Evolutionary conservation across 352 stramenopile species (phyloP).

Genomic region (Pythium apleroticum): DNA sequence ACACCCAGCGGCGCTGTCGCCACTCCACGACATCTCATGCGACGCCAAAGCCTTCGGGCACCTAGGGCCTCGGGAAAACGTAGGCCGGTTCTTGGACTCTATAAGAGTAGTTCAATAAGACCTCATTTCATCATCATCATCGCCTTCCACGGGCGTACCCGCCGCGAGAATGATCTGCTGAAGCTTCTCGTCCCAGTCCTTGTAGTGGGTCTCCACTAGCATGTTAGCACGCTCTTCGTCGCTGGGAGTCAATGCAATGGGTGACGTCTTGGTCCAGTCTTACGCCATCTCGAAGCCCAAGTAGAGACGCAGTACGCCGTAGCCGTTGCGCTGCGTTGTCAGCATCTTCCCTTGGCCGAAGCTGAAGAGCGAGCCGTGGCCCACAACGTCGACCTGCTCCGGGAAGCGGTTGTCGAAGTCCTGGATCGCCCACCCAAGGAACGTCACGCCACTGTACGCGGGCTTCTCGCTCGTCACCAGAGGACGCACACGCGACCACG

Average conservation of each 20-base stretch:
- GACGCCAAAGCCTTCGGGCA: too few relatives aligned
- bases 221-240: constrained; percentile 9
- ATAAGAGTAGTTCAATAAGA: too few relatives aligned
- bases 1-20: too few relatives aligned
- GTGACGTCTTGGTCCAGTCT: constrained; percentile 9
- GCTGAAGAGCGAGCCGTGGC: constrained; percentile 19
- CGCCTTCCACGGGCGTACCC: not conserved
- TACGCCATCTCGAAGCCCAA: constrained; percentile 14
- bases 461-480: constrained; percentile 10
- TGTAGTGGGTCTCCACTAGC: constrained; percentile 16
- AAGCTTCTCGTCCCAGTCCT: constrained; percentile 13
- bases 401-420: constrained; percentile 28
- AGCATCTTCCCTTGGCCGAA: constrained; percentile 22
- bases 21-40: too few relatives aligned
- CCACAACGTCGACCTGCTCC: constrained; percentile 20
- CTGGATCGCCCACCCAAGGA: constrained; percentile 13
- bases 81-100: too few relatives aligned
- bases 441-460: constrained; percentile 10
- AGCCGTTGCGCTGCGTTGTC: constrained; percentile 24
- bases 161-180: constrained; percentile 14
- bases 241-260: not conserved
- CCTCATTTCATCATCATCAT: too few relatives aligned
- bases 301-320: constrained; percentile 28
- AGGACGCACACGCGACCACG: constrained; percentile 23
- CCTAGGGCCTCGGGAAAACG: too few relatives aligned